These are phyloP conservation scores for Cladophialophora yegresii DNA, from an alignment of 2,329 filamentous ascomycete species.

Conservation along the genomic window DNA sequence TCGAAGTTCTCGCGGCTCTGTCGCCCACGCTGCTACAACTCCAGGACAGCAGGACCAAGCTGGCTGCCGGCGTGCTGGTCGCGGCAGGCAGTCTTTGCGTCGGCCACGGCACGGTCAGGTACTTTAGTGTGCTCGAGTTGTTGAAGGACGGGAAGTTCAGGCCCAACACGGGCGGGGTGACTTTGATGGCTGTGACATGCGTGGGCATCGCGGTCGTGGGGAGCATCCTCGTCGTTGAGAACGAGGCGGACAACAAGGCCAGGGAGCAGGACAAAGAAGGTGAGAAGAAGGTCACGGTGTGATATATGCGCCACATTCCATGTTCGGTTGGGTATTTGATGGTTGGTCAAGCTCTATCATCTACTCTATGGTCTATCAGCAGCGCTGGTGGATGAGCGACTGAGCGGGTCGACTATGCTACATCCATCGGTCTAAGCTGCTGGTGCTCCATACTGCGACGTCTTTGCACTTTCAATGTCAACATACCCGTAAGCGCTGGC, in stretches of 20 bases:
- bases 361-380: neutral
- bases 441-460: conserved; percentile 6
- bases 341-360: neutral
- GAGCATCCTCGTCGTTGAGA: conserved; percentile 22
- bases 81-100: conserved; percentile 51
- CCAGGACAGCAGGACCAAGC: conserved; percentile 37
- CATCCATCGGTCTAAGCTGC: neutral
- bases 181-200: conserved; percentile 26
- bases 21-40: conserved; percentile 26
- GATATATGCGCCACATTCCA: neutral
- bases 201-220: conserved; percentile 26
- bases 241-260: conserved; percentile 18
- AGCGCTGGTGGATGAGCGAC: too few species aligned
- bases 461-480: conserved; percentile 39
- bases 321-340: neutral
- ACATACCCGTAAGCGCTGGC: conserved; percentile 49
- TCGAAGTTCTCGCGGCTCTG: conserved; percentile 38
- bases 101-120: conserved; percentile 52
- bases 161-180: conserved; percentile 29
- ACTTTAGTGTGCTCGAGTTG: conserved; percentile 49
- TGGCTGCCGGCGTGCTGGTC: conserved; percentile 48
- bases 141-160: conserved; percentile 50
- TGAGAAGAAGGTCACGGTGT: neutral
- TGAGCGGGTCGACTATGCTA: neutral
- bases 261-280: conserved; percentile 8